A percentile compares a stretch with the other conserved stretches of the same genome.
Conservation (phyloP, 1,139 yeast species). For the Nadsonia commutata region DNA sequence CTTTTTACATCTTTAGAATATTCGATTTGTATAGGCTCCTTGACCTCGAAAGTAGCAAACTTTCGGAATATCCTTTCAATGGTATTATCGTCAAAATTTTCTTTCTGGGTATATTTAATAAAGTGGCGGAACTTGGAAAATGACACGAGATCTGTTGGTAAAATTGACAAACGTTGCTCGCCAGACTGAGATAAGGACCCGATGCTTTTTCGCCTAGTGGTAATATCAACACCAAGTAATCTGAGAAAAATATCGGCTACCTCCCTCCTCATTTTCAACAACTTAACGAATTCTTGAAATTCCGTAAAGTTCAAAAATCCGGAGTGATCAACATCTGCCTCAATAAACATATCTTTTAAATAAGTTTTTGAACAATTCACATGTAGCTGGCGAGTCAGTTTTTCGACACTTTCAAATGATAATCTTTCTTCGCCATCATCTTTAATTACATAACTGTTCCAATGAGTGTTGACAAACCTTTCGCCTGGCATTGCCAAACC, state of each 20-base stretch:
- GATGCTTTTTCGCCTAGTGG: slow-evolving; percentile 7
- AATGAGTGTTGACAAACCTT: slow-evolving; percentile 39
- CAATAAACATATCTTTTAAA: slow-evolving; percentile 30
- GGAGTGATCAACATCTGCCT: slow-evolving; percentile 32
- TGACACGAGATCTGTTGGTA: slow-evolving; percentile 13
- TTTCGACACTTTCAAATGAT: slow-evolving; percentile 53
- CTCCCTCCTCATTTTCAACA: slow-evolving; percentile 37
- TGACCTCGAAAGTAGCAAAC: slow-evolving; percentile 21
- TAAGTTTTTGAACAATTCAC: slow-evolving; percentile 40
- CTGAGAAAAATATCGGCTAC: slow-evolving; percentile 28
- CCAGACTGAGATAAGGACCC: not conserved
- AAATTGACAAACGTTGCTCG: not conserved
- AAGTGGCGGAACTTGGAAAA: slow-evolving; percentile 33
- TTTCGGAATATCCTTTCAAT: slow-evolving; percentile 30
- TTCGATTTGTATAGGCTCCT: too few species aligned
- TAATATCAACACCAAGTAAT: slow-evolving; percentile 7
- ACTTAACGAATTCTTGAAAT: slow-evolving; percentile 56
- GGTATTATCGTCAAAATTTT: slow-evolving; percentile 22
- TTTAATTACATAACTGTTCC: slow-evolving; percentile 36
- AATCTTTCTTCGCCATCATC: slow-evolving; percentile 30
- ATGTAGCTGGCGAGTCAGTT: slow-evolving; percentile 51
- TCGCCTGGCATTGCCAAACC: slow-evolving; percentile 41
- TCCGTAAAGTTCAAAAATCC: slow-evolving; percentile 48
- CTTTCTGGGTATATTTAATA: slow-evolving; percentile 36
- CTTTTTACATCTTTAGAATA: not conserved